Conservation (phyloP, 2,329 filamentous ascomycete genomes). For the Aspergillus niger region DNA sequence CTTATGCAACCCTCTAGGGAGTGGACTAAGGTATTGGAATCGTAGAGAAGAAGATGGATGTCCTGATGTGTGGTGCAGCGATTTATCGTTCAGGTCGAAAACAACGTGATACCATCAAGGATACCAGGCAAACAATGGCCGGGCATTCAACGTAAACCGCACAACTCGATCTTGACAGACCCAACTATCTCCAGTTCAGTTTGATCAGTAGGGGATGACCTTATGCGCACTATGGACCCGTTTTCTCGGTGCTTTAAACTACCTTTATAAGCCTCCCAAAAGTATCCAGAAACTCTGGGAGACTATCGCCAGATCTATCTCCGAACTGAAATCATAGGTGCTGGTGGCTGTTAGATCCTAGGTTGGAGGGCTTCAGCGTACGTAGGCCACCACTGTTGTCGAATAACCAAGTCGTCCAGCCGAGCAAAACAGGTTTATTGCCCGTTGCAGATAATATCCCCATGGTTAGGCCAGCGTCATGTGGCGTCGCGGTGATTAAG, state of each 20-base stretch:
- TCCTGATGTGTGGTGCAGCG: neutral
- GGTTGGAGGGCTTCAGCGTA: too few relatives aligned
- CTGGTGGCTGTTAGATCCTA: neutral
- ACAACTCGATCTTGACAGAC: neutral
- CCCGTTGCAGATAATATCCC: neutral
- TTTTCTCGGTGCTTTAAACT: too few relatives aligned
- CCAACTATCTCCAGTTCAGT: neutral
- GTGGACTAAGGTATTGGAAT: neutral
- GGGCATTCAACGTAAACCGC: neutral
- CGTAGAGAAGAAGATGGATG: neutral
- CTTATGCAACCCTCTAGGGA: neutral
- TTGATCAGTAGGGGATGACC: neutral
- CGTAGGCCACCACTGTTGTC: neutral
- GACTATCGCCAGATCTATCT: too few relatives aligned
- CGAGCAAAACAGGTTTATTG: neutral
- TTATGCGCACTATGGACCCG: neutral
- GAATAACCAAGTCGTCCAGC: neutral
- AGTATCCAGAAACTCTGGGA: too few relatives aligned
- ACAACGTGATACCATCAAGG: neutral
- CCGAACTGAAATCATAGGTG: neutral
- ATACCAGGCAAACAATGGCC: neutral
- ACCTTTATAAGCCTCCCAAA: too few relatives aligned
- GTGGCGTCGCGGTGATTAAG: neutral
- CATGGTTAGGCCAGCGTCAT: neutral
- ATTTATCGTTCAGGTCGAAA: neutral